Conservation (phyloP, 179 eudicot species). For the Drosera spatulata region DNA sequence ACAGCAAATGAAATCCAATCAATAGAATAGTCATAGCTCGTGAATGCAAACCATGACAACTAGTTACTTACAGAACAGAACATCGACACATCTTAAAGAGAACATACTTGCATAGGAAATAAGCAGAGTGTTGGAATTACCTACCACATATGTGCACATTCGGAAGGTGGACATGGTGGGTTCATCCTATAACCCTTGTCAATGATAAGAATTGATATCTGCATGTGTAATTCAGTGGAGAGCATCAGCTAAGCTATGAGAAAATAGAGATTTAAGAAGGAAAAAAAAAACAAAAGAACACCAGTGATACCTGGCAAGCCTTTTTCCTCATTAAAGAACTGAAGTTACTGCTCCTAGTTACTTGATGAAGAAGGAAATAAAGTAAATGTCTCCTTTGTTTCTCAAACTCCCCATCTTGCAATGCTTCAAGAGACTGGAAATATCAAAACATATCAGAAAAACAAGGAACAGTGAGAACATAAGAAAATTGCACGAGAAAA, state of each 20-base stretch:
- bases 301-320: conserved; percentile 80
- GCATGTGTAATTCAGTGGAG: conserved; percentile 16
- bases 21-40: too few relatives aligned
- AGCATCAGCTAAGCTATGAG: conserved; percentile 3
- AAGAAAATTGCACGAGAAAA: conserved; percentile 7
- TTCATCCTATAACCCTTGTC: conserved; percentile 90
- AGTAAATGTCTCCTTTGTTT: conserved; percentile 84
- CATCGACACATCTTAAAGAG: too few relatives aligned
- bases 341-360: conserved; percentile 92
- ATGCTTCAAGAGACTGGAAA: conserved; percentile 87
- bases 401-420: conserved; percentile 98
- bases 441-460: conserved; percentile 4
- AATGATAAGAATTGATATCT: conserved; percentile 90
- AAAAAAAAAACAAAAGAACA: too few relatives aligned
- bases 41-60: too few relatives aligned
- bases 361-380: conserved; percentile 95
- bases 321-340: conserved; percentile 87
- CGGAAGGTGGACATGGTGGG: conserved; percentile 95
- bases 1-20: too few relatives aligned
- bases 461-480: background rate
- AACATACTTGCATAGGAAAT: background rate
- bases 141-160: conserved; percentile 98
- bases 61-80: too few relatives aligned
- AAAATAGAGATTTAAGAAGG: background rate
- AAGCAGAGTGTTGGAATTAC: conserved; percentile 11